Conservation (phyloP, 2,329 filamentous ascomycete species). For the Fusarium nurragi region DNA sequence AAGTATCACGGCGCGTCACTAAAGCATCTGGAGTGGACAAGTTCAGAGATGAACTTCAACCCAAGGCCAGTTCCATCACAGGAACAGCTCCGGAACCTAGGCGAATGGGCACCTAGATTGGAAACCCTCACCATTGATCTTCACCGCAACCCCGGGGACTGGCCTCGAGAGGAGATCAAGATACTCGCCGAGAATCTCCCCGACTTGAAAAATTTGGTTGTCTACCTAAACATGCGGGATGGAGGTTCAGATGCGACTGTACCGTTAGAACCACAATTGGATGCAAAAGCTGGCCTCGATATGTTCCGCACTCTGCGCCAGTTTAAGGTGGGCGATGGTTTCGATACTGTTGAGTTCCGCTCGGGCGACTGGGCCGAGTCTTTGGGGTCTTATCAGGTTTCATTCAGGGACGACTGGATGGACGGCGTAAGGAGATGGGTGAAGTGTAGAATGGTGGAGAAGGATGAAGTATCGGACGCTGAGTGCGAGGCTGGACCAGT, state of each 20-base stretch:
- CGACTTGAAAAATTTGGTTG: background rate
- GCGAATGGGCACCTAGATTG: background rate
- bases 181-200: background rate
- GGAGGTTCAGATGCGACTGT: too few relatives aligned
- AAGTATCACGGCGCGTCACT: slow-evolving; percentile 10
- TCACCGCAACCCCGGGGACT: background rate
- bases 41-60: background rate
- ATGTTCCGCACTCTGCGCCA: background rate
- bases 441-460: background rate
- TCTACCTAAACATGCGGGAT: slow-evolving; percentile 5
- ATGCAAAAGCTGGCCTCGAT: background rate
- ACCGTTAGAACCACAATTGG: accelerated
- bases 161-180: slow-evolving; percentile 4
- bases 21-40: slow-evolving; percentile 17
- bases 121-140: slow-evolving; percentile 9
- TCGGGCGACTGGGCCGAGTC: background rate
- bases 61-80: background rate
- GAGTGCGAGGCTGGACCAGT: background rate
- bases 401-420: background rate
- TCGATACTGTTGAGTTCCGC: background rate
- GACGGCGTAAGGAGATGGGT: background rate
- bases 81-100: background rate
- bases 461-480: background rate
- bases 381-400: accelerated
- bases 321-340: background rate